phyloP scores from a whole-genome alignment of 176 grass and related monocot genomes.

The Themeda triandra region DNA sequence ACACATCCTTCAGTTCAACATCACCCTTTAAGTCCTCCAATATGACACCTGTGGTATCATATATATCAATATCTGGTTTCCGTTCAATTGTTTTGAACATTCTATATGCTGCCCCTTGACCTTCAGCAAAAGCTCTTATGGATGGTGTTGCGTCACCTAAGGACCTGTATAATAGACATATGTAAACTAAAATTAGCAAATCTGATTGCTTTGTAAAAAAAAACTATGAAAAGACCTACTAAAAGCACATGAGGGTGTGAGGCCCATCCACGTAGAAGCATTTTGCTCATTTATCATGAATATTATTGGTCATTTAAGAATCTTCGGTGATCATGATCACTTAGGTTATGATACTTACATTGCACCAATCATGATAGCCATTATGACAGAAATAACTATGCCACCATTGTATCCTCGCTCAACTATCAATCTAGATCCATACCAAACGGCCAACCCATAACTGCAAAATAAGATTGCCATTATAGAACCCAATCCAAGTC shows the following conservation, averaged over 20 bases:
- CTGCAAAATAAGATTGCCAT: constrained; percentile 61
- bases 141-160: constrained; percentile 71
- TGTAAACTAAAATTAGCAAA: constrained; percentile 11
- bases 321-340: background rate
- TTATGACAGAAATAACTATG: constrained; percentile 59
- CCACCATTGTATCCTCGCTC: constrained; percentile 80
- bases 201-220: background rate
- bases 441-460: constrained; percentile 77
- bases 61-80: constrained; percentile 54
- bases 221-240: background rate
- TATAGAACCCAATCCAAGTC: constrained; percentile 55
- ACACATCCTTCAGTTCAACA: constrained; percentile 73
- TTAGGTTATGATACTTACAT: constrained; percentile 56
- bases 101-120: constrained; percentile 77
- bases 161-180: constrained; percentile 44
- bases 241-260: background rate
- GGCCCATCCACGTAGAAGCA: background rate
- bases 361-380: constrained; percentile 64
- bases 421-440: constrained; percentile 66
- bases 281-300: background rate
- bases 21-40: constrained; percentile 79
- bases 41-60: constrained; percentile 45
- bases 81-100: constrained; percentile 87
- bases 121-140: constrained; percentile 76
- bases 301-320: constrained; percentile 6